phyloP scores from a whole-genome alignment of 2,329 filamentous ascomycete species.

The Penicillium hordei region DNA sequence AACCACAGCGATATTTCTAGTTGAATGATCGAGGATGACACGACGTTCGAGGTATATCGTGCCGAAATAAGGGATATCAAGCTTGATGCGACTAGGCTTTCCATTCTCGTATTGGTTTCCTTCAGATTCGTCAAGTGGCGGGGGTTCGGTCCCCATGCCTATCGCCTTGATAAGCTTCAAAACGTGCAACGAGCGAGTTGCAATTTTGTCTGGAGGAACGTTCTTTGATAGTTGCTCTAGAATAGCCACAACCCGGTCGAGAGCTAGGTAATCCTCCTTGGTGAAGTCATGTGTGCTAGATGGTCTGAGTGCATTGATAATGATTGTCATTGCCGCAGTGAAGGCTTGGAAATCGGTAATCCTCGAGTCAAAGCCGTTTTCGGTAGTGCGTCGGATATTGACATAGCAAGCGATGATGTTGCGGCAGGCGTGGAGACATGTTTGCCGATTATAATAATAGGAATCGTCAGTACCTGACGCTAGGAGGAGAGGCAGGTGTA shows the following conservation, averaged over 20 bases:
- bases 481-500: conserved; percentile 13
- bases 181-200: conserved; percentile 4
- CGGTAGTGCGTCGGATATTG: conserved; percentile 2
- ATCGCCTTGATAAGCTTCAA: conserved; percentile 6
- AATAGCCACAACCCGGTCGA: conserved; percentile 4
- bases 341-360: conserved; percentile 17
- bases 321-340: conserved; percentile 12
- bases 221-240: conserved; percentile 1
- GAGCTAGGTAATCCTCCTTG: not conserved
- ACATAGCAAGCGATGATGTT: conserved; percentile 11
- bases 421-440: conserved; percentile 12
- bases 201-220: conserved; percentile 6
- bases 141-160: not conserved
- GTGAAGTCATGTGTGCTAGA: not conserved
- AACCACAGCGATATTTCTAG: not conserved
- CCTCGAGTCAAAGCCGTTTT: conserved; percentile 8
- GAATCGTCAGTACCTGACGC: not conserved
- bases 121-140: not conserved
- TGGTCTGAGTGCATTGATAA: conserved; percentile 9
- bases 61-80: conserved; percentile 16
- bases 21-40: not conserved
- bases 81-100: conserved; percentile 7
- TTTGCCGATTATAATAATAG: conserved; percentile 6
- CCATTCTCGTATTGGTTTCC: not conserved
- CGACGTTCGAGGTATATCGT: conserved; percentile 11